phyloP scores from a whole-genome alignment of 1,284 basidiomycete genomes.

The Ganoderma lingzhi region DNA sequence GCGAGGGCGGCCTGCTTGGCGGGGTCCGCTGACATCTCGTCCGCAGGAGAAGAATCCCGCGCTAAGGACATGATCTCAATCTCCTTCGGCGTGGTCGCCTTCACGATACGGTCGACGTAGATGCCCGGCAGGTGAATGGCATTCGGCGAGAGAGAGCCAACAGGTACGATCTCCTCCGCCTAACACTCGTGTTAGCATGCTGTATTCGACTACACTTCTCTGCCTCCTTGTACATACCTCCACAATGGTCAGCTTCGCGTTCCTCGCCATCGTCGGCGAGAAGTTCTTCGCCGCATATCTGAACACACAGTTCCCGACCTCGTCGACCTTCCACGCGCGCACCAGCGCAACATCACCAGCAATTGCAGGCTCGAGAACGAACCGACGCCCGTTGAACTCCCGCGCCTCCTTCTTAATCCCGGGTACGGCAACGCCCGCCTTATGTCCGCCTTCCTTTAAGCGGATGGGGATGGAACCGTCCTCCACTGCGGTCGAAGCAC shows the following conservation, averaged over 20 bases:
- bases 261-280: constrained; percentile 86
- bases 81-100: constrained; percentile 79
- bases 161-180: constrained; percentile 93
- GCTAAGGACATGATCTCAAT: constrained; percentile 84
- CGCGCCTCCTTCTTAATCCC: constrained; percentile 84
- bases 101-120: constrained; percentile 89
- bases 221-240: constrained; percentile 60
- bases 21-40: constrained; percentile 39
- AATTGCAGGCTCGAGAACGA: constrained; percentile 89
- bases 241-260: constrained; percentile 91
- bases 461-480: constrained; percentile 79
- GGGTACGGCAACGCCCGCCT: constrained; percentile 68
- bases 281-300: constrained; percentile 94
- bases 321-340: constrained; percentile 95
- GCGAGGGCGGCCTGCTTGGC: constrained; percentile 59
- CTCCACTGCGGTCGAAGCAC: constrained; percentile 90
- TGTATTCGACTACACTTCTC: neutral
- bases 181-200: constrained; percentile 38
- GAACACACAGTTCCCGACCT: constrained; percentile 87
- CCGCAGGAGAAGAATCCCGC: constrained; percentile 33
- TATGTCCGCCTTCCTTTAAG: constrained; percentile 74
- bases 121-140: constrained; percentile 87
- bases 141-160: constrained; percentile 86
- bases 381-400: constrained; percentile 85
- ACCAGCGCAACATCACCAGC: constrained; percentile 91